Conservation (phyloP, 495 filamentous ascomycete species). For the Penicillium flavigenum region DNA sequence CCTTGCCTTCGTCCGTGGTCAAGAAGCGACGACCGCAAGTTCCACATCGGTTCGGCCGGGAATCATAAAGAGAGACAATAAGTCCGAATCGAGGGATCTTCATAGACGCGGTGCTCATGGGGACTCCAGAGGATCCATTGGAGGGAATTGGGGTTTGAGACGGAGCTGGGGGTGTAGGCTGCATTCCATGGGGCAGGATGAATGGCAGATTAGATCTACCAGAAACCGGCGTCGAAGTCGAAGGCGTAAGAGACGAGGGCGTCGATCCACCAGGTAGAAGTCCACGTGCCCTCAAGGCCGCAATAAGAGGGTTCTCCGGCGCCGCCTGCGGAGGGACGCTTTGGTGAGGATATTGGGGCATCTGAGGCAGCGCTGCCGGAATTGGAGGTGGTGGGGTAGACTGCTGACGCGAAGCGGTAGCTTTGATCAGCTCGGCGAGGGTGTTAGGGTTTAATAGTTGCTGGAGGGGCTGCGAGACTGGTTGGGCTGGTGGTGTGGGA, state of each 20-base stretch:
- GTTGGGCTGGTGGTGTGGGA: slow-evolving; percentile 34
- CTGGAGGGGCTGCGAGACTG: slow-evolving; percentile 42
- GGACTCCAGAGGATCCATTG: slow-evolving; percentile 56
- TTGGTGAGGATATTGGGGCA: slow-evolving; percentile 23
- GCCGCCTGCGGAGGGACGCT: slow-evolving; percentile 34
- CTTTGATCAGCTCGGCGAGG: slow-evolving; percentile 51
- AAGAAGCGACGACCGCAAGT: slow-evolving; percentile 89
- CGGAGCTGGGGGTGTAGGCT: slow-evolving; percentile 35
- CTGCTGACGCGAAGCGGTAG: slow-evolving; percentile 46
- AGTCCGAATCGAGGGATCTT: slow-evolving; percentile 77
- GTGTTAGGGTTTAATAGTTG: slow-evolving; percentile 48
- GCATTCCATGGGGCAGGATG: slow-evolving; percentile 43
- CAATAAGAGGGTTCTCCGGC: slow-evolving; percentile 47
- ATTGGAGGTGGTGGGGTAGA: slow-evolving; percentile 39
- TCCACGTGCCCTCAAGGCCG: slow-evolving; percentile 47
- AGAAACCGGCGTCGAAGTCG: slow-evolving; percentile 22
- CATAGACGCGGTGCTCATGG: slow-evolving; percentile 69
- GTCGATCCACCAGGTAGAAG: slow-evolving; percentile 44
- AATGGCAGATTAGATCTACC: slow-evolving; percentile 38
- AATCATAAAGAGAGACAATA: slow-evolving; percentile 70
- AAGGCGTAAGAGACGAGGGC: slow-evolving; percentile 27
- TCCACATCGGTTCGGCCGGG: slow-evolving; percentile 77
- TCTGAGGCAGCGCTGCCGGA: slow-evolving; percentile 29
- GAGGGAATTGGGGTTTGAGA: slow-evolving; percentile 27
- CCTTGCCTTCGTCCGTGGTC: slow-evolving; percentile 70